Percentiles rank a stretch among this genome's conserved stretches.
Evolutionary conservation across 75 land plant species (phyloP).

Genomic region (Isoetes taiwanensis): DNA sequence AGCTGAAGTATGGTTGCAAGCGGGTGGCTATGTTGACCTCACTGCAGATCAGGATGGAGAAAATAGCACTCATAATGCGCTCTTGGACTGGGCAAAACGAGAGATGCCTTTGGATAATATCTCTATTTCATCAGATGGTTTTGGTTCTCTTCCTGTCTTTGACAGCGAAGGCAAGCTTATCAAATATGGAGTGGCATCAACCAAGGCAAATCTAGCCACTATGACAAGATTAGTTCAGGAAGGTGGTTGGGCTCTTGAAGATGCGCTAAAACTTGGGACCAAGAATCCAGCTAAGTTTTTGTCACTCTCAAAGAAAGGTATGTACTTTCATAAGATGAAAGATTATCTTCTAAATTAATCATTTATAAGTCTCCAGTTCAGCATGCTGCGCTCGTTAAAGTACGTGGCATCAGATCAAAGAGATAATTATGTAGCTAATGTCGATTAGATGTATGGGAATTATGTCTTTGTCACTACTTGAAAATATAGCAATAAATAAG

Average conservation of each 20-base stretch:
- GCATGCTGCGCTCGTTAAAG: too few species aligned
- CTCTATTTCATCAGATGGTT: conserved; percentile 23
- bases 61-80: neutral
- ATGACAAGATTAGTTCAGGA: conserved; percentile 14
- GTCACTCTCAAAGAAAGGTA: conserved; percentile 17
- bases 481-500: too few species aligned
- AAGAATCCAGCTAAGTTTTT: conserved; percentile 21
- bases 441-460: too few species aligned
- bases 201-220: conserved; percentile 16
- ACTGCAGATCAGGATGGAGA: conserved; percentile 24
- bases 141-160: conserved; percentile 19
- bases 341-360: too few species aligned
- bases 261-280: conserved; percentile 16
- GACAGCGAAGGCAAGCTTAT: conserved; percentile 16
- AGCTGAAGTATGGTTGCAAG: conserved; percentile 18
- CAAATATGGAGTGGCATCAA: conserved; percentile 17
- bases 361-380: too few species aligned
- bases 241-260: conserved; percentile 16
- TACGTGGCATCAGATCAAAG: too few species aligned
- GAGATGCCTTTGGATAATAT: neutral
- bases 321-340: too few species aligned
- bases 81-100: conserved; percentile 17
- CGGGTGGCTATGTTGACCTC: conserved; percentile 22
- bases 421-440: too few species aligned
- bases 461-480: too few species aligned